Base-by-base conservation (phyloP, 345 rosid species). In the Brassica rapa region DNA sequence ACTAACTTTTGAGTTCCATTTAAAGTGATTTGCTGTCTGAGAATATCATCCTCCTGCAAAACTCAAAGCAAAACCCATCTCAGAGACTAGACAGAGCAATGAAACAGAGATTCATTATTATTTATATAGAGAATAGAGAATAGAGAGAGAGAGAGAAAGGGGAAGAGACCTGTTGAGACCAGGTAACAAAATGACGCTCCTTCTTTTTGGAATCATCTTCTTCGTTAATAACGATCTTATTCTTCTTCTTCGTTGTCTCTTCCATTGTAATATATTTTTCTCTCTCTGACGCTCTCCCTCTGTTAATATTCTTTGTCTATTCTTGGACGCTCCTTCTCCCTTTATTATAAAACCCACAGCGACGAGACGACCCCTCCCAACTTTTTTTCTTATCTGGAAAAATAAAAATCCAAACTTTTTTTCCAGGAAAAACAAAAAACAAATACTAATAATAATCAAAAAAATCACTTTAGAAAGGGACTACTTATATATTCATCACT, bases 1-100 rank as follows among this genome's bases (percentile, higher is more conserved):
- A 81, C 96, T 71, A 57, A 93, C 98, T 91, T 93, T 35, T 90
- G 97, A 65, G 98, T 95, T 83, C 99, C 99, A 84, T 86, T 89
- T 51, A 86, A 35, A 76, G 82, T 84, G 60, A 95, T 93, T 81
- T 91, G 94, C 68, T 91, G 88, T 9, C 99, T 87, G 24, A 95
- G 91, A 32, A 91, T 85, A 85, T 93, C 94, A 87, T 95, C 99
- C 75, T 95, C 99, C 99, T 95, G 84, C 73, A 87, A 62, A 66
- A 64, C 80, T 33, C 69, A 67, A 15, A 70, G 56, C 41, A 29
- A 51, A 71, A 71, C n/a, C 66, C 35, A 37, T 57, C 11, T 71
- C 23, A 70, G 74, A 80, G 71, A 71, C 71, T 63, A 37, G 32
- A 67, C 39, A 80, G 67, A 39, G 37, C 59, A 74, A 65, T 15